A percentile compares a stretch with the other conserved stretches of the same genome.
phyloP scores from a whole-genome alignment of 306 rosid genomes.

The Cicer cuneatum region DNA sequence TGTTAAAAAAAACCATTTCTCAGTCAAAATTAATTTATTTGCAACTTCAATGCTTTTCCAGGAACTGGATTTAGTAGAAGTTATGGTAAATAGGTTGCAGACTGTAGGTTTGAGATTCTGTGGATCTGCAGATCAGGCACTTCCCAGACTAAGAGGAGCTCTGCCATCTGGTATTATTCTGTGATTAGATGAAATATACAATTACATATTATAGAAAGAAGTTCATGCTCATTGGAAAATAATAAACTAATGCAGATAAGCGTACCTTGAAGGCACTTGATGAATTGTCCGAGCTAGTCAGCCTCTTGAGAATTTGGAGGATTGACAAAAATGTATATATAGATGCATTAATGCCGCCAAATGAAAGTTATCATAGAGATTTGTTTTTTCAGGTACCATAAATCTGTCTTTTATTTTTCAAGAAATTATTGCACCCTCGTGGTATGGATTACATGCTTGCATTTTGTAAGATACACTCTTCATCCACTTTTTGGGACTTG shows the following conservation, averaged over 20 bases:
- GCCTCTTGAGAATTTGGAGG: conserved; percentile 85
- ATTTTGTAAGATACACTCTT: conserved; percentile 23
- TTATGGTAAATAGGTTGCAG: conserved; percentile 91
- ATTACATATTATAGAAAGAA: conserved; percentile 22
- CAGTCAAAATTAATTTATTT: conserved; percentile 31
- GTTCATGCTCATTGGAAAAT: conserved; percentile 38
- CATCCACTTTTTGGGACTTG: conserved; percentile 12
- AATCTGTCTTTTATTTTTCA: conserved; percentile 2
- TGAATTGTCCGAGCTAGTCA: conserved; percentile 81
- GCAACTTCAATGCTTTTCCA: conserved; percentile 45
- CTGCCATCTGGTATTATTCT: conserved; percentile 69
- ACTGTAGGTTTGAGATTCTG: conserved; percentile 89
- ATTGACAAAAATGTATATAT: conserved; percentile 69
- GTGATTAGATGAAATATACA: conserved; percentile 29
- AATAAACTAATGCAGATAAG: conserved; percentile 68
- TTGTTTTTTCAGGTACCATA: conserved; percentile 85
- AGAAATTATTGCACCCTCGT: conserved; percentile 19
- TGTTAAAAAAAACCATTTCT: conserved; percentile 25
- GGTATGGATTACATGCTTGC: conserved; percentile 1
- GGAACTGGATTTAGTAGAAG: conserved; percentile 85
- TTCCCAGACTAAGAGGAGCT: conserved; percentile 95
- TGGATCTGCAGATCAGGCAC: conserved; percentile 85
- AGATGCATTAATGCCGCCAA: conserved; percentile 88
- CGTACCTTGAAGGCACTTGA: conserved; percentile 82
- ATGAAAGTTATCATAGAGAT: conserved; percentile 84